These are phyloP conservation scores for Pulveroboletus sp. DNA, from an alignment of 768 basidiomycete species.

Conservation along the genomic window DNA sequence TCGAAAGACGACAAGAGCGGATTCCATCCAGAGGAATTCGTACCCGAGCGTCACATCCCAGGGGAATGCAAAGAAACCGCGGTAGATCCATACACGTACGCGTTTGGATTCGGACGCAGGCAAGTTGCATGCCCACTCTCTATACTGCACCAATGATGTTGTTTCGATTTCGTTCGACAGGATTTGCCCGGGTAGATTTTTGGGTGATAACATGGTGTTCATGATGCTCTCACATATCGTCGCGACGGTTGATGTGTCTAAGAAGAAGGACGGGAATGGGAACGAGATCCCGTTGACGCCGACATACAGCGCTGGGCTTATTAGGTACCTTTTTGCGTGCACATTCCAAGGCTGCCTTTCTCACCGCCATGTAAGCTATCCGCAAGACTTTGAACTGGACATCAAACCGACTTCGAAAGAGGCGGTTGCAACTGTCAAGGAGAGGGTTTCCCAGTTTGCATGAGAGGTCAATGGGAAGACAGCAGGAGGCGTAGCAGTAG, in stretches of 20 bases:
- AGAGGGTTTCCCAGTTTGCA: neutral
- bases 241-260: conserved; percentile 8
- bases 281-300: conserved; percentile 5
- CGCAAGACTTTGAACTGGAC: conserved; percentile 8
- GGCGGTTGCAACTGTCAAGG: conserved; percentile 9
- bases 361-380: conserved; percentile 4
- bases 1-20: conserved; percentile 16
- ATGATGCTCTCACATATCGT: conserved; percentile 6
- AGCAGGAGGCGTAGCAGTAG: too few species aligned
- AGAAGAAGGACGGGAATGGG: conserved; percentile 6
- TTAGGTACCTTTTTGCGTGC: conserved; percentile 3
- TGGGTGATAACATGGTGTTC: conserved; percentile 12
- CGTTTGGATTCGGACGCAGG: conserved; percentile 17
- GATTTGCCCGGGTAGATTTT: conserved; percentile 11
- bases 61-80: conserved; percentile 6
- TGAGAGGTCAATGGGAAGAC: too few species aligned
- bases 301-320: conserved; percentile 2
- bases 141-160: neutral
- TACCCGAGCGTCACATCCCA: conserved; percentile 12
- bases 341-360: neutral
- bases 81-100: conserved; percentile 8
- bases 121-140: neutral
- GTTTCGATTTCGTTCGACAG: neutral
- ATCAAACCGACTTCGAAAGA: conserved; percentile 10
- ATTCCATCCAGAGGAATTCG: conserved; percentile 13